Conservation (phyloP, 2,329 filamentous ascomycete genomes). For the Elsinoe ampelina region DNA sequence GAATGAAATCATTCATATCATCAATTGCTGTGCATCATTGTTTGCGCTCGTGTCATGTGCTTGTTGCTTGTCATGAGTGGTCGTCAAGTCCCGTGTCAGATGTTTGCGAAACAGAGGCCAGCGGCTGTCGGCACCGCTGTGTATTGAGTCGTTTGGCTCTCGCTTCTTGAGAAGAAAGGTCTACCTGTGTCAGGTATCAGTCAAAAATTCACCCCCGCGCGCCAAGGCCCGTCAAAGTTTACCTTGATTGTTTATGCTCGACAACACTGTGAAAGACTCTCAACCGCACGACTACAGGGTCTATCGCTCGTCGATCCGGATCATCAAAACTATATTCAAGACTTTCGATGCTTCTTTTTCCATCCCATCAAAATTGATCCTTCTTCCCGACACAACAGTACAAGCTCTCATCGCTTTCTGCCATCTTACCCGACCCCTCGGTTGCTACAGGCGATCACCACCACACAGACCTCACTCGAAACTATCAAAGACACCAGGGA, state of each 20-base stretch:
- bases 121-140: background rate
- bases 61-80: background rate
- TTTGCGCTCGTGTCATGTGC: background rate
- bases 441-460: background rate
- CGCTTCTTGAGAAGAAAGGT: background rate
- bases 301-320: background rate
- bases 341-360: background rate
- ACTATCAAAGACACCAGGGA: slow-evolving; percentile 3
- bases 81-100: background rate
- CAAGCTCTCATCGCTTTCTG: background rate
- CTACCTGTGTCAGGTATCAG: background rate
- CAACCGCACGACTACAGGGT: background rate
- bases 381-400: background rate
- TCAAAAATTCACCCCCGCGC: background rate
- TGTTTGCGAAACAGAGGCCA: background rate
- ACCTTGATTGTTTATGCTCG: slow-evolving; percentile 4
- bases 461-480: slow-evolving; percentile 7
- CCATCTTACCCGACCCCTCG: slow-evolving; percentile 2
- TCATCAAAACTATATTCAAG: slow-evolving; percentile 1
- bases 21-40: background rate
- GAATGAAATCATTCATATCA: slow-evolving; percentile 8
- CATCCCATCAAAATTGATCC: background rate
- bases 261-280: slow-evolving; percentile 3
- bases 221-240: background rate
- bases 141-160: slow-evolving; percentile 2